These are phyloP conservation scores for Ogataea methylovora DNA, from an alignment of 805 yeast species.

Conservation along the genomic window DNA sequence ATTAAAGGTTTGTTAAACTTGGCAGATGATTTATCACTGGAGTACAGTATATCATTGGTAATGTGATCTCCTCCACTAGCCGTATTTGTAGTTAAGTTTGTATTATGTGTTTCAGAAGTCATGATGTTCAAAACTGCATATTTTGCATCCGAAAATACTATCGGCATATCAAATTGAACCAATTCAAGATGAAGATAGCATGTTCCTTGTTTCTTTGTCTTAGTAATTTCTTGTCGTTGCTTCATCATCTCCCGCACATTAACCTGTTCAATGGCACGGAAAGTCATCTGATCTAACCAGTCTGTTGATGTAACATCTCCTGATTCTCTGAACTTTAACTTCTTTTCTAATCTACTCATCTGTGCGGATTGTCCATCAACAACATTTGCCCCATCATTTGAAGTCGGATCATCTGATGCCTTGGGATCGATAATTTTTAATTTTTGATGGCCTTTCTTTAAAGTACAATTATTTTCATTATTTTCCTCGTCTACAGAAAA, in stretches of 20 bases:
- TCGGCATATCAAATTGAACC: slow-evolving; percentile 62
- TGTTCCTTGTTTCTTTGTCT: background rate
- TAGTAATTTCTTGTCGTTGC: slow-evolving; percentile 5
- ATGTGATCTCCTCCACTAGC: background rate
- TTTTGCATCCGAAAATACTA: slow-evolving; percentile 56
- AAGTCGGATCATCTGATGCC: background rate
- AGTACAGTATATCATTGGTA: background rate
- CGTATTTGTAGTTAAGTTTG: slow-evolving; percentile 7
- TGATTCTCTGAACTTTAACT: slow-evolving; percentile 55
- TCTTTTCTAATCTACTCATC: slow-evolving; percentile 42
- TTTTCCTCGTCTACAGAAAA: slow-evolving; percentile 36
- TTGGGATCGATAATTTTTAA: slow-evolving; percentile 26
- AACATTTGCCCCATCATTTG: background rate
- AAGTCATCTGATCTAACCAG: slow-evolving; percentile 71
- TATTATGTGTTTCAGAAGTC: slow-evolving; percentile 16
- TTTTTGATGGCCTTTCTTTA: slow-evolving; percentile 68
- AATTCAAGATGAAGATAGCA: slow-evolving; percentile 34
- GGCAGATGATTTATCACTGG: background rate
- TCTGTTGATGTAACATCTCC: slow-evolving; percentile 54
- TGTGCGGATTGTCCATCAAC: slow-evolving; percentile 5
- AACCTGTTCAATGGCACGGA: slow-evolving; percentile 43
- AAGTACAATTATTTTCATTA: slow-evolving; percentile 32
- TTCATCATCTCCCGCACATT: slow-evolving; percentile 12
- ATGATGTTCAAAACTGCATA: slow-evolving; percentile 27
- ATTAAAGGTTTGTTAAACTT: slow-evolving; percentile 23